Percentiles rank a stretch among this genome's conserved stretches.
Conservation (phyloP, 257 asterid species). For the Thymus mandschuricus region DNA sequence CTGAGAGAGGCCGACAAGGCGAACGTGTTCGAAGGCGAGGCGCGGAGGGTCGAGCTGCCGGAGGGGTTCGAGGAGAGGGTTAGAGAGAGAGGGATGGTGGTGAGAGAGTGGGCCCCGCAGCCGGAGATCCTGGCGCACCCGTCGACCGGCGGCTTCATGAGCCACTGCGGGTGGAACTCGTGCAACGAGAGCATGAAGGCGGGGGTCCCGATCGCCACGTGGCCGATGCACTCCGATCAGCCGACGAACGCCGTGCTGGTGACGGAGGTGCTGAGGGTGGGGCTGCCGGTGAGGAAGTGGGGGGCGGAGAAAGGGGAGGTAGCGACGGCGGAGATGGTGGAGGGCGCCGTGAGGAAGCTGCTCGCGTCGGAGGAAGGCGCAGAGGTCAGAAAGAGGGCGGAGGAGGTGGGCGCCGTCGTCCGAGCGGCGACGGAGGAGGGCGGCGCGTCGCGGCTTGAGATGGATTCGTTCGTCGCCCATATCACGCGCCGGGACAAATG, state of each 20-base stretch:
- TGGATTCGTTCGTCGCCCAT: constrained; percentile 38
- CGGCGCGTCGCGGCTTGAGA: constrained; percentile 42
- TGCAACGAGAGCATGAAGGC: constrained; percentile 47
- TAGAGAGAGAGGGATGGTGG: constrained; percentile 46
- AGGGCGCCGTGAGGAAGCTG: constrained; percentile 46
- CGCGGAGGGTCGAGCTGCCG: constrained; percentile 39
- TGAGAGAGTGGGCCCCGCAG: constrained; percentile 67
- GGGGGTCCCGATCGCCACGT: constrained; percentile 60
- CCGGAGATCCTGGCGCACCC: constrained; percentile 49
- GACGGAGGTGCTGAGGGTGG: constrained; percentile 44
- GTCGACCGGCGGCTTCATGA: constrained; percentile 50
- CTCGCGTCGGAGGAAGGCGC: constrained; percentile 55
- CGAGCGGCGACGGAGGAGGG: constrained; percentile 41
- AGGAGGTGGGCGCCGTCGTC: constrained; percentile 26
- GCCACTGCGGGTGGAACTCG: constrained; percentile 61
- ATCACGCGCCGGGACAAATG: constrained; percentile 19
- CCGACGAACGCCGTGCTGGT: constrained; percentile 51
- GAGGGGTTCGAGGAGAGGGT: constrained; percentile 48
- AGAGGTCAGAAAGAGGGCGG: constrained; percentile 46
- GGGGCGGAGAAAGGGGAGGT: constrained; percentile 27
- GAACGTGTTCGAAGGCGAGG: constrained; percentile 46
- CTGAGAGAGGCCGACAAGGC: constrained; percentile 63
- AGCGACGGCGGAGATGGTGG: constrained; percentile 42
- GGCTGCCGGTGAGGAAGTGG: constrained; percentile 45
- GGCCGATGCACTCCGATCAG: constrained; percentile 74